Conservation (phyloP, 1,139 yeast species). For the Taphrina flavorubra region DNA sequence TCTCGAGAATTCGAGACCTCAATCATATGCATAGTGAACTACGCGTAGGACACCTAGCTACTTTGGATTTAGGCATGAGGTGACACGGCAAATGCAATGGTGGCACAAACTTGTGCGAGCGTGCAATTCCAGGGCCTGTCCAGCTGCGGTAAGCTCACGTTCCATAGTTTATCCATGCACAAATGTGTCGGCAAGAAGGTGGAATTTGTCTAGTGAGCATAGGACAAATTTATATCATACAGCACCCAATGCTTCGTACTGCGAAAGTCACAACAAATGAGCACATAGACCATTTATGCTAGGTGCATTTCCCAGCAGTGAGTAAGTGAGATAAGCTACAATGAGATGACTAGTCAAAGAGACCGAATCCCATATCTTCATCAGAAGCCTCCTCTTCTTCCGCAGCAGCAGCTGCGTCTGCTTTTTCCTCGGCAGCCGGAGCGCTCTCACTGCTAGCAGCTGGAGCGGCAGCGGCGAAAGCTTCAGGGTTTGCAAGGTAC, state of each 20-base stretch:
- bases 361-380: slow-evolving; percentile 97
- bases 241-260: too few species aligned
- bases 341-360: slow-evolving; percentile 76
- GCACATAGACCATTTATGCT: background rate
- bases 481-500: slow-evolving; percentile 99
- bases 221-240: too few species aligned
- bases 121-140: too few species aligned
- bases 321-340: background rate
- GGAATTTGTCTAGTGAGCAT: too few species aligned
- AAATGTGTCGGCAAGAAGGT: too few species aligned
- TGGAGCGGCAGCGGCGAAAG: slow-evolving; percentile 86
- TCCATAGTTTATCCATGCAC: too few species aligned
- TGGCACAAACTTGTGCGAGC: slow-evolving; percentile 17
- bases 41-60: background rate
- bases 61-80: background rate
- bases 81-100: slow-evolving; percentile 14
- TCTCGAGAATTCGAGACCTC: too few species aligned
- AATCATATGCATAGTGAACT: too few species aligned
- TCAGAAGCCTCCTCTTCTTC: slow-evolving; percentile 71
- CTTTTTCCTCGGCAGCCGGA: slow-evolving; percentile 70
- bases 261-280: background rate
- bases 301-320: background rate
- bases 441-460: slow-evolving; percentile 50
- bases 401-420: slow-evolving; percentile 73
- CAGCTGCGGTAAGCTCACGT: too few species aligned